Conservation (phyloP, 2,329 filamentous ascomycete species). For the Setomelanomma holmii region DNA sequence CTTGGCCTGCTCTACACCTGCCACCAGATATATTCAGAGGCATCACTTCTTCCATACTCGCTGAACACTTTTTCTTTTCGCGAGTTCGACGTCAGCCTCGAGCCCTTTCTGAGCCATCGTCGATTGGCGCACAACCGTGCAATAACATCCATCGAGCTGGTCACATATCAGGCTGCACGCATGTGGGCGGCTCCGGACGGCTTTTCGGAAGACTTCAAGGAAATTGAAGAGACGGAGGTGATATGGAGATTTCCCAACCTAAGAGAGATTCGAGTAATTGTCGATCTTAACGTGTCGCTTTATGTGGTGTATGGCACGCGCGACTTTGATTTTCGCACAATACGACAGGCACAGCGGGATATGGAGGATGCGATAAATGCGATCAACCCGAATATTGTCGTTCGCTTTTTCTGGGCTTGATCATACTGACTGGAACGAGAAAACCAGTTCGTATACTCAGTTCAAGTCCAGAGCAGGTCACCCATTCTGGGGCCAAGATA, state of each 20-base stretch:
- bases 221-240: neutral
- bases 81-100: conserved; percentile 1
- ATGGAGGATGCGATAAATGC: neutral
- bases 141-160: neutral
- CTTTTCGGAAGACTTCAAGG: neutral
- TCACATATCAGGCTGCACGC: neutral
- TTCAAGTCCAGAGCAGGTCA: neutral
- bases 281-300: neutral
- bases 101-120: neutral
- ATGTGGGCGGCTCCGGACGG: neutral
- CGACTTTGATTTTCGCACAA: neutral
- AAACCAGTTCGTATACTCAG: too few species aligned
- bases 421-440: too few species aligned
- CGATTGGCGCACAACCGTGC: neutral
- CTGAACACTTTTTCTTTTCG: neutral
- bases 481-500: too few species aligned
- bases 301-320: neutral
- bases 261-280: neutral
- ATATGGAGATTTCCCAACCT: neutral
- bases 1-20: conserved; percentile 5
- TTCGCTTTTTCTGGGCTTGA: neutral
- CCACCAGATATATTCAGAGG: conserved; percentile 17
- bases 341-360: neutral
- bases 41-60: conserved; percentile 6
- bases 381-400: neutral